phyloP scores from a whole-genome alignment of 2,329 filamentous ascomycete genomes.

The Phyllosticta ampelicida region DNA sequence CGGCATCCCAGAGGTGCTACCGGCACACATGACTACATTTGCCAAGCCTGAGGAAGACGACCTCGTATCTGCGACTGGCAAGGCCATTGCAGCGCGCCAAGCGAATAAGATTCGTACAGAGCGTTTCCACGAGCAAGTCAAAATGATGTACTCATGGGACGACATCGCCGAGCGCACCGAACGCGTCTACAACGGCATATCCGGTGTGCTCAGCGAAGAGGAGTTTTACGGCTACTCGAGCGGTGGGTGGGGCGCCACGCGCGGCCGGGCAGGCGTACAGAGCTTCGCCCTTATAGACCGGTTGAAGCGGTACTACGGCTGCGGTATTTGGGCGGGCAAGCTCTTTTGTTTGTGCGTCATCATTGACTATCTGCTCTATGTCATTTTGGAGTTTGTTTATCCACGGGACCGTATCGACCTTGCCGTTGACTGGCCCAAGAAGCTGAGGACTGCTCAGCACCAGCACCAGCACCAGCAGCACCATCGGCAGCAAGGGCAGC shows the following conservation, averaged over 20 bases:
- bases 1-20: slow-evolving; percentile 91
- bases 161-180: slow-evolving; percentile 92
- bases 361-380: slow-evolving; percentile 83
- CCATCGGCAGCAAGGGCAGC: neutral
- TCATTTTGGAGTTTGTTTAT: slow-evolving; percentile 78
- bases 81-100: slow-evolving; percentile 76
- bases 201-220: slow-evolving; percentile 69
- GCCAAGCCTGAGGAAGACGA: slow-evolving; percentile 96
- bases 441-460: slow-evolving; percentile 29
- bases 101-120: slow-evolving; percentile 84
- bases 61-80: slow-evolving; percentile 76
- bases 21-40: slow-evolving; percentile 94
- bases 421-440: slow-evolving; percentile 84
- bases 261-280: slow-evolving; percentile 58
- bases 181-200: slow-evolving; percentile 88
- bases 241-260: slow-evolving; percentile 57
- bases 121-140: slow-evolving; percentile 91
- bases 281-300: slow-evolving; percentile 91
- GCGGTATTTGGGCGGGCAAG: slow-evolving; percentile 96
- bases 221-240: slow-evolving; percentile 80
- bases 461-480: neutral
- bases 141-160: slow-evolving; percentile 98
- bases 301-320: slow-evolving; percentile 92
- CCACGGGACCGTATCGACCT: slow-evolving; percentile 80
- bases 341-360: slow-evolving; percentile 91